These are phyloP conservation scores for Colletotrichum sansevieriae DNA, from an alignment of 2,329 filamentous ascomycete species.

Conservation along the genomic window DNA sequence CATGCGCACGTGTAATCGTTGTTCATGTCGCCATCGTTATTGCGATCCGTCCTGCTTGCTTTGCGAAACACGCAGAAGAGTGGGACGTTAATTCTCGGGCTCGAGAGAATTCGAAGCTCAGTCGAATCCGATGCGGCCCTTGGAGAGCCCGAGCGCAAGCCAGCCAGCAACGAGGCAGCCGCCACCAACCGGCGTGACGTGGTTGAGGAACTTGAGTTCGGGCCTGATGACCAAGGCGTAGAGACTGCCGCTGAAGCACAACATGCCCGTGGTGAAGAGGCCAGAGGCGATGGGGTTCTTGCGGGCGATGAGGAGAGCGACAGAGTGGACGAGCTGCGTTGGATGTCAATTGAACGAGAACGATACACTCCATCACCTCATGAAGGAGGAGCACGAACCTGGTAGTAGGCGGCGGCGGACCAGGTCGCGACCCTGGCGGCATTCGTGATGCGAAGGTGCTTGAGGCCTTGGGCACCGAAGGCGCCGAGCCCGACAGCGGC, in stretches of 20 bases:
- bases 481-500: conserved; percentile 72
- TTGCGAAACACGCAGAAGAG: no score
- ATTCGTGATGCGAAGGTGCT: conserved; percentile 67
- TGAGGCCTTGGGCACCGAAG: conserved; percentile 77
- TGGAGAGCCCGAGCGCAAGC: conserved; percentile 56
- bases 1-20: no score
- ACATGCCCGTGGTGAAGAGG: conserved; percentile 75
- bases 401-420: conserved; percentile 76
- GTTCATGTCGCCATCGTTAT: no score
- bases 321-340: conserved; percentile 71
- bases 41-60: no score
- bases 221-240: conserved; percentile 75
- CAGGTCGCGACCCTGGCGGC: conserved; percentile 71
- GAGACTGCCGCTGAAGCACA: conserved; percentile 75
- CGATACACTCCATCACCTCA: no score
- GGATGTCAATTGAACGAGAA: background rate
- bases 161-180: conserved; percentile 75
- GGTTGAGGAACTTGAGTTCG: conserved; percentile 70
- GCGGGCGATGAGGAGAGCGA: conserved; percentile 70
- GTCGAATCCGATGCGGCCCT: conserved; percentile 24
- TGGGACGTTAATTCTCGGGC: no score
- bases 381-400: conserved; percentile 55
- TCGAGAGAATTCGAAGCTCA: no score
- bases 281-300: conserved; percentile 68
- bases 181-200: conserved; percentile 75